These are phyloP conservation scores for Tetracentron sinense DNA, from an alignment of 164 flowering plant genomes.

Conservation along the genomic window DNA sequence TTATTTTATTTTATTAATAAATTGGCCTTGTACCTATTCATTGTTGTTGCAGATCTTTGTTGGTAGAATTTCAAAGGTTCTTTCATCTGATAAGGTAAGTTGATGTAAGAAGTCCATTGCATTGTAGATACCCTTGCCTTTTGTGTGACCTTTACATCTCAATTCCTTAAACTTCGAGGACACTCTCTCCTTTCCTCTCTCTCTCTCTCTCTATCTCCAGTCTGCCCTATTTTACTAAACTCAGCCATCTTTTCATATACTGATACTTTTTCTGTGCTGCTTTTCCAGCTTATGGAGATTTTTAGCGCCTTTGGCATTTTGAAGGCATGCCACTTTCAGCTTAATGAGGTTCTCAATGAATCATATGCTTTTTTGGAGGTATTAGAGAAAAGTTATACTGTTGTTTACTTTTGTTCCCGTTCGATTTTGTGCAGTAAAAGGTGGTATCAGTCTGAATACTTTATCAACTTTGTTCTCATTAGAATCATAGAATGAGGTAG, in stretches of 20 bases:
- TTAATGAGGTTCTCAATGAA: conserved; percentile 33
- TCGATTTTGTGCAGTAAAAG: not conserved
- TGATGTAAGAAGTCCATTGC: not conserved
- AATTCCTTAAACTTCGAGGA: too few species aligned
- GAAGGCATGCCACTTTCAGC: conserved; percentile 66
- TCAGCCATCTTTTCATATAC: too few species aligned
- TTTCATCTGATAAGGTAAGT: conserved; percentile 82
- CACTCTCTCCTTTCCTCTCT: too few species aligned
- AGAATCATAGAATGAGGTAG: too few species aligned
- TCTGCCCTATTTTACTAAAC: too few species aligned
- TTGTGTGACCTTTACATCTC: too few species aligned
- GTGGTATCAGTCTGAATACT: not conserved
- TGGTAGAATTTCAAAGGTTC: conserved; percentile 73
- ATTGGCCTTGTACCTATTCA: not conserved
- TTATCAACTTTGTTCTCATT: not conserved
- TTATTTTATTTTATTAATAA: not conserved
- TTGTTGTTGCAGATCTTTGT: conserved; percentile 67
- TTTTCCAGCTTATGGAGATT: conserved; percentile 74
- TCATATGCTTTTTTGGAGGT: conserved; percentile 90
- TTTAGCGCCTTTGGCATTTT: conserved; percentile 74
- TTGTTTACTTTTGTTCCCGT: not conserved
- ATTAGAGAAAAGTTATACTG: too few species aligned
- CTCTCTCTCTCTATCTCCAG: too few species aligned
- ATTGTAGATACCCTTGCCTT: not conserved
- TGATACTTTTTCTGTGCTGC: not conserved